A percentile compares a stretch with the other conserved stretches of the same genome.
These are phyloP conservation scores for Dimargaris cristalligena DNA, from an alignment of 192 early-diverging fungal species.

Conservation along the genomic window DNA sequence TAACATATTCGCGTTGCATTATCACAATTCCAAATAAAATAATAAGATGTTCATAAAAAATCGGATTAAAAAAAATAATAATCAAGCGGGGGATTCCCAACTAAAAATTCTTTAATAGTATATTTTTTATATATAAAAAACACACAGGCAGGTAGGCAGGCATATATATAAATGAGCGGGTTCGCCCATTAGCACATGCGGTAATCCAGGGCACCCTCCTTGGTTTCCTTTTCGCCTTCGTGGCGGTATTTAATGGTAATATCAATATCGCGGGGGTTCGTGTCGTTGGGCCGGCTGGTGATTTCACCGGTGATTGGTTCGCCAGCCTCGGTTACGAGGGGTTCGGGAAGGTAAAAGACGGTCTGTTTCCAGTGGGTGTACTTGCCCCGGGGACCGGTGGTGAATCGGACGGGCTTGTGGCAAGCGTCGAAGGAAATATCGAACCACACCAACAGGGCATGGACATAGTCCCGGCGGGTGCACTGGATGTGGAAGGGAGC, in stretches of 20 bases:
- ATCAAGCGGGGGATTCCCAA: no score
- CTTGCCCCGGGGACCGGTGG: slow-evolving; percentile 65
- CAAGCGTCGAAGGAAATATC: slow-evolving; percentile 89
- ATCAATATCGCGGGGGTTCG: slow-evolving; percentile 88
- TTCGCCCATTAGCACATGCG: slow-evolving; percentile 55
- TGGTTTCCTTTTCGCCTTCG: slow-evolving; percentile 33
- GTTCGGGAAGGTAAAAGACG: slow-evolving; percentile 78
- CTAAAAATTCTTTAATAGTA: no score
- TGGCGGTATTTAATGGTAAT: slow-evolving; percentile 61
- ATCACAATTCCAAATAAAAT: no score
- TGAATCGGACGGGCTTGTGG: slow-evolving; percentile 67
- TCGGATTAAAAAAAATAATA: no score
- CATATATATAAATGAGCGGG: no score
- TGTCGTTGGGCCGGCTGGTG: slow-evolving; percentile 48
- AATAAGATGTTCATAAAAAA: no score
- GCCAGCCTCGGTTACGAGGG: slow-evolving; percentile 51
- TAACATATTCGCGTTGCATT: no score
- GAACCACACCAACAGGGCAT: slow-evolving; percentile 92
- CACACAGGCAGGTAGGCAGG: no score
- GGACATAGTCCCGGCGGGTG: slow-evolving; percentile 67
- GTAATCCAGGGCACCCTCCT: slow-evolving; percentile 39
- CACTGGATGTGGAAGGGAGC: slow-evolving; percentile 67
- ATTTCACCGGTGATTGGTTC: slow-evolving; percentile 56
- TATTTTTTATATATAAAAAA: no score
- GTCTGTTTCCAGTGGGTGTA: slow-evolving; percentile 99